Conservation (phyloP, 441 rosid species). For the Oxalis stricta region DNA sequence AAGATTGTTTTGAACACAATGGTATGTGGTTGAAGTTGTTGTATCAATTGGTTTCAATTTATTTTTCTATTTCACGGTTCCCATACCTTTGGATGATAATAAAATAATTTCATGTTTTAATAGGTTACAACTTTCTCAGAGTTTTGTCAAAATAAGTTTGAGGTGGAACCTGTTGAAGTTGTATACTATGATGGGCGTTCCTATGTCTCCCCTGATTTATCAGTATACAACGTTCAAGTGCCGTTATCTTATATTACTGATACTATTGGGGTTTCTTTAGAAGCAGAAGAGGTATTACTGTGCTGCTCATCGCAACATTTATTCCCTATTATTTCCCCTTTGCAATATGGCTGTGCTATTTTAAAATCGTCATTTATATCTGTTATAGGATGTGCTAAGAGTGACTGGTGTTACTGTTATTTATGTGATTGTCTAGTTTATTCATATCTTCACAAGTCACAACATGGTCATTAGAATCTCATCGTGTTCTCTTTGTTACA, state of each 20-base stretch:
- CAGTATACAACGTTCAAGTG: constrained; percentile 58
- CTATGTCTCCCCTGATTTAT: constrained; percentile 55
- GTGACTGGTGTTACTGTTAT: not conserved
- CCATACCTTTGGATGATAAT: not conserved
- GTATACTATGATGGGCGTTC: constrained; percentile 49
- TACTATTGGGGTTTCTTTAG: constrained; percentile 64
- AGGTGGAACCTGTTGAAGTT: constrained; percentile 90
- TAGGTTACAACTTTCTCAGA: constrained; percentile 68
- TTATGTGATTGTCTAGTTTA: not conserved
- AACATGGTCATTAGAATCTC: too few species aligned
- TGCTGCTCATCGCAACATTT: not conserved
- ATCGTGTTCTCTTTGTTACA: too few species aligned
- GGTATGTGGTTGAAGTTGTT: constrained; percentile 27
- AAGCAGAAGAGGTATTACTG: constrained; percentile 55
- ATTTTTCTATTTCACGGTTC: constrained; percentile 1
- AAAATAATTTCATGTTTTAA: constrained; percentile 7
- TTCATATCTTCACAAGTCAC: too few species aligned
- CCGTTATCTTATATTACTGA: constrained; percentile 63
- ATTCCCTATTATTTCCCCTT: not conserved
- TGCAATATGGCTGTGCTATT: not conserved
- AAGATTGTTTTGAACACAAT: constrained; percentile 81
- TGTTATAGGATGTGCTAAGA: not conserved
- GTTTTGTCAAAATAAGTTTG: constrained; percentile 64
- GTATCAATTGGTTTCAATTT: constrained; percentile 8
- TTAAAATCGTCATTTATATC: not conserved